Percentiles rank a stretch among this genome's conserved stretches.
Conservation (phyloP, 441 rosid species). For the Croton setiger region DNA sequence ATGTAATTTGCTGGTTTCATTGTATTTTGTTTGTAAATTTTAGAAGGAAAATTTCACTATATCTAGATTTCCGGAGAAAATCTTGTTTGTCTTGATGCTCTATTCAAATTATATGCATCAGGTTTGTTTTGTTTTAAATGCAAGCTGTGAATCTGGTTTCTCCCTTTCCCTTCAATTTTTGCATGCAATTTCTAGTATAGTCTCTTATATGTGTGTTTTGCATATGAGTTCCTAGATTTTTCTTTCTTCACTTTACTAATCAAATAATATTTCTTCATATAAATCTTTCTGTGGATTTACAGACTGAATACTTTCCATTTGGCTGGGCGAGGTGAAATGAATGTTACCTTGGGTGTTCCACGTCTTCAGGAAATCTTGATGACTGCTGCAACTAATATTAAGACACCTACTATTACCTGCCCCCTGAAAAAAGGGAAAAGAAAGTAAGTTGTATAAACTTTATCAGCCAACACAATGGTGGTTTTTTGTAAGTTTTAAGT, state of each 20-base stretch:
- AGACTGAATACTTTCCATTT: constrained; percentile 99
- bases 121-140: not conserved
- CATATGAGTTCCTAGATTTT: not conserved
- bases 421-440: constrained; percentile 66
- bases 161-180: not conserved
- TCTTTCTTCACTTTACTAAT: not conserved
- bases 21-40: not conserved
- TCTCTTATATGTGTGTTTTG: not conserved
- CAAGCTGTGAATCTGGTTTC: no score
- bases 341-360: constrained; percentile 96
- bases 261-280: not conserved
- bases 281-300: constrained; percentile 17
- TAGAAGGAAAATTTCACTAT: not conserved
- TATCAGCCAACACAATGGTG: not conserved
- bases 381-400: constrained; percentile 79
- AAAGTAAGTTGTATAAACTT: constrained; percentile 48
- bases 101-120: not conserved
- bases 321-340: constrained; percentile 99
- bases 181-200: not conserved
- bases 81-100: not conserved
- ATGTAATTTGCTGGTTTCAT: not conserved
- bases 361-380: constrained; percentile 97
- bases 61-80: no score
- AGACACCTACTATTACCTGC: constrained; percentile 94
- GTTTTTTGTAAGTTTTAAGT: no score